Conservation (phyloP, 345 rosid species). For the Firmiana major region DNA sequence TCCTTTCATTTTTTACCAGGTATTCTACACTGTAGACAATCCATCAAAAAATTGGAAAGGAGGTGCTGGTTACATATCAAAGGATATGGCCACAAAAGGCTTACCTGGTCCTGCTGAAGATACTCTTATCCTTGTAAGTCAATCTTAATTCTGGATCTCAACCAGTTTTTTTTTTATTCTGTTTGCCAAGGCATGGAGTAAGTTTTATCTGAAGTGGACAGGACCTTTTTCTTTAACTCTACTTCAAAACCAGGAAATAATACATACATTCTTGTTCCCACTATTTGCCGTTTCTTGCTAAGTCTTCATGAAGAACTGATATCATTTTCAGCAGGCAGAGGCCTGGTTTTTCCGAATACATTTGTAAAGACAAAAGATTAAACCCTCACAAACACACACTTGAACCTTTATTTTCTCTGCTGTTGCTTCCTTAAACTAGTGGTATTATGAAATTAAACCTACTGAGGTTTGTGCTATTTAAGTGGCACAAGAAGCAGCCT, state of each 20-base stretch:
- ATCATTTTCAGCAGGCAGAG: too few relatives aligned
- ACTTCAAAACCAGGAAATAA: not conserved
- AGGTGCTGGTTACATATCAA: conserved; percentile 76
- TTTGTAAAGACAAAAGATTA: not conserved
- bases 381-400: not conserved
- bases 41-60: conserved; percentile 92
- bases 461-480: too few relatives aligned
- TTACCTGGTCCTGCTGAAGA: conserved; percentile 83
- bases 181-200: not conserved
- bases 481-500: not conserved
- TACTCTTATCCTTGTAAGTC: conserved; percentile 74
- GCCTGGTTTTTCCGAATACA: too few relatives aligned
- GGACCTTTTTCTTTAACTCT: not conserved
- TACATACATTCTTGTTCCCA: not conserved
- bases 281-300: too few relatives aligned
- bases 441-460: too few relatives aligned
- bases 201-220: not conserved
- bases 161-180: not conserved
- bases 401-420: not conserved
- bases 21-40: conserved; percentile 83
- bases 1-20: conserved; percentile 27
- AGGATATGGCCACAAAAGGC: conserved; percentile 75
- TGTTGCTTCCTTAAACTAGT: not conserved
- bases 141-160: not conserved
- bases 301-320: too few relatives aligned